Evolutionary conservation across 2,329 filamentous ascomycete genomes (phyloP).

Genomic region (Sphaceloma murrayae): DNA sequence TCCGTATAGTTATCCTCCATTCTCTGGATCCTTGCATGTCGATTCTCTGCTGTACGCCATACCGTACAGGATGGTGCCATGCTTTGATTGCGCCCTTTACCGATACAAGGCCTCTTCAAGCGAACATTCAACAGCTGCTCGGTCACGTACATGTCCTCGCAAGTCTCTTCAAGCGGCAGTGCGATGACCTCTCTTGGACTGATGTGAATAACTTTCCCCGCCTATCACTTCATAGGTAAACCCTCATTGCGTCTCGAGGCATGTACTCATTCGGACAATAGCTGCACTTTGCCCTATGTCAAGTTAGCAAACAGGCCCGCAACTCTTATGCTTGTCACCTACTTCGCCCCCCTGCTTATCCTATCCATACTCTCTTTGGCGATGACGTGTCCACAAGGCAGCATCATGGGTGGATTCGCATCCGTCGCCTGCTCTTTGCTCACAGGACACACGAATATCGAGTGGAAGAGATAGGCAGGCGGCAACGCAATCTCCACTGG

Average conservation of each 20-base stretch:
- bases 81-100: too few species aligned
- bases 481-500: constrained; percentile 62
- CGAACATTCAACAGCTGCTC: too few species aligned
- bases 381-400: constrained; percentile 90
- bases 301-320: not conserved
- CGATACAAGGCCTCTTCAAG: too few species aligned
- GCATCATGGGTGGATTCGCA: constrained; percentile 88
- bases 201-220: not conserved
- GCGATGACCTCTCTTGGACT: not conserved
- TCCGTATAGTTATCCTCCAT: too few species aligned
- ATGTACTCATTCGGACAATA: constrained; percentile 85
- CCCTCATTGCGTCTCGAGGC: constrained; percentile 63
- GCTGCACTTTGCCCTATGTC: constrained; percentile 73
- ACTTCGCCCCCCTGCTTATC: constrained; percentile 58
- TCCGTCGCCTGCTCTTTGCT: constrained; percentile 94
- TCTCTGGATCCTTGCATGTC: too few species aligned
- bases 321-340: constrained; percentile 8
- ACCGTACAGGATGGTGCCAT: too few species aligned
- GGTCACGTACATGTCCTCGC: too few species aligned
- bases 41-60: too few species aligned
- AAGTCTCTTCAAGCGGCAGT: not conserved
- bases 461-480: constrained; percentile 66
- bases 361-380: constrained; percentile 72
- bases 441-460: constrained; percentile 95
- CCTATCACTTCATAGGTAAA: constrained; percentile 34